phyloP scores from a whole-genome alignment of 1,139 yeast genomes.

The Saccharomyces pastorianus region DNA sequence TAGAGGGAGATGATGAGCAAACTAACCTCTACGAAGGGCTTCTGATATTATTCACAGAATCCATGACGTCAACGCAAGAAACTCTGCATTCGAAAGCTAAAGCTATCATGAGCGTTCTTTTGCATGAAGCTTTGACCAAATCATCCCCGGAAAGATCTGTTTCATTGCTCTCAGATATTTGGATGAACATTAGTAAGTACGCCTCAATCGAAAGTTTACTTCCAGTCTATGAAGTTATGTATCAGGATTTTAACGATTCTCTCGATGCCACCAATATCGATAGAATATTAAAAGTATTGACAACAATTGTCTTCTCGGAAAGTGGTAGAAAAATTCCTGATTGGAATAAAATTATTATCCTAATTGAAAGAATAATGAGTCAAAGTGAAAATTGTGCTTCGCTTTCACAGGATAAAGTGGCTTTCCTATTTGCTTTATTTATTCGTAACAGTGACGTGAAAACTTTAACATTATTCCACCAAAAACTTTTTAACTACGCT shows the following conservation, averaged over 20 bases:
- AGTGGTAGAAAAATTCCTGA: slow-evolving; percentile 54
- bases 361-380: slow-evolving; percentile 10
- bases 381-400: slow-evolving; percentile 9
- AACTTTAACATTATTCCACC: slow-evolving; percentile 43
- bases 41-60: slow-evolving; percentile 57
- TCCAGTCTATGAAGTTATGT: slow-evolving; percentile 37
- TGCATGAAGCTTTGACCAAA: slow-evolving; percentile 33
- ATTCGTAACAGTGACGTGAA: slow-evolving; percentile 55
- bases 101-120: slow-evolving; percentile 40
- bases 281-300: slow-evolving; percentile 27
- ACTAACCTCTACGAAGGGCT: slow-evolving; percentile 40
- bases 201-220: slow-evolving; percentile 49
- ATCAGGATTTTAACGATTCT: slow-evolving; percentile 19
- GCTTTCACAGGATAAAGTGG: slow-evolving; percentile 22
- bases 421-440: slow-evolving; percentile 38
- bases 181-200: slow-evolving; percentile 55
- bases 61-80: slow-evolving; percentile 65
- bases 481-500: slow-evolving; percentile 36
- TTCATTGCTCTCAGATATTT: slow-evolving; percentile 49
- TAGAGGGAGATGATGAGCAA: slow-evolving; percentile 25
- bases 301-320: slow-evolving; percentile 52
- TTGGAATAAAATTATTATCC: slow-evolving; percentile 26
- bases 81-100: slow-evolving; percentile 67
- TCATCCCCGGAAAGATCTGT: slow-evolving; percentile 23
- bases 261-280: slow-evolving; percentile 8